Evolutionary conservation across 495 filamentous ascomycete species (phyloP).

Genomic region (Hypoxylon intermedium): DNA sequence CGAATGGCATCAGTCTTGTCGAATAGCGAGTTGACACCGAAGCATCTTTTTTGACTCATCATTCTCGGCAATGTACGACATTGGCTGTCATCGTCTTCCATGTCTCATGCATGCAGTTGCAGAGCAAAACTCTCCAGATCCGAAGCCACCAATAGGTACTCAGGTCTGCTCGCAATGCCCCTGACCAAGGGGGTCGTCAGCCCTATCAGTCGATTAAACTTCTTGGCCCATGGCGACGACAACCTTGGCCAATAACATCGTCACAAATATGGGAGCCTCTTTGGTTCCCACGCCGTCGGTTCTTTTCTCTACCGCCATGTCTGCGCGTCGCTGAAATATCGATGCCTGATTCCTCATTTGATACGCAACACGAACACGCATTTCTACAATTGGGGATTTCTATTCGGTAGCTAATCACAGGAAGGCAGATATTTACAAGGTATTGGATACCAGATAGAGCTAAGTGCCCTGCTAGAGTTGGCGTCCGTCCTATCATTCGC

Average conservation of each 20-base stretch:
- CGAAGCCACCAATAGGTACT: conserved; percentile 20
- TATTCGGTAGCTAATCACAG: not conserved
- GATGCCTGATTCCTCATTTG: conserved; percentile 37
- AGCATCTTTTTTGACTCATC: conserved; percentile 36
- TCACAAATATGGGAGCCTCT: conserved; percentile 30
- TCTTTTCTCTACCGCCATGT: conserved; percentile 2
- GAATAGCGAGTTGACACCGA: conserved; percentile 35
- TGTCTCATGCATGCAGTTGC: conserved; percentile 14
- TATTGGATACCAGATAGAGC: too few species aligned
- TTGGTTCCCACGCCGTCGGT: conserved; percentile 1
- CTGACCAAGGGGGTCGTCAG: conserved; percentile 35
- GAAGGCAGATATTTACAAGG: conserved; percentile 15
- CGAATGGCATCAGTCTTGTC: conserved; percentile 15
- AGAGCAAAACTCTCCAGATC: conserved; percentile 14
- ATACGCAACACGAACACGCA: conserved; percentile 38
- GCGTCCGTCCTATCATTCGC: too few species aligned
- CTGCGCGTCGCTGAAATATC: conserved; percentile 35
- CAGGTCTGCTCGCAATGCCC: conserved; percentile 8
- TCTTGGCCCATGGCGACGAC: conserved; percentile 10
- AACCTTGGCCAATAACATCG: conserved; percentile 20
- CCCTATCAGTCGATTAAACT: conserved; percentile 31
- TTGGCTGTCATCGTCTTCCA: not conserved
- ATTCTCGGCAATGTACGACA: conserved; percentile 18
- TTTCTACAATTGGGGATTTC: not conserved
- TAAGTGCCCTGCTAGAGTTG: too few species aligned